Evolutionary conservation across 805 yeast genomes (phyloP), one percentile per base, ranked within the genome.

Genomic region (Spencermartinsiella europaea): DNA sequence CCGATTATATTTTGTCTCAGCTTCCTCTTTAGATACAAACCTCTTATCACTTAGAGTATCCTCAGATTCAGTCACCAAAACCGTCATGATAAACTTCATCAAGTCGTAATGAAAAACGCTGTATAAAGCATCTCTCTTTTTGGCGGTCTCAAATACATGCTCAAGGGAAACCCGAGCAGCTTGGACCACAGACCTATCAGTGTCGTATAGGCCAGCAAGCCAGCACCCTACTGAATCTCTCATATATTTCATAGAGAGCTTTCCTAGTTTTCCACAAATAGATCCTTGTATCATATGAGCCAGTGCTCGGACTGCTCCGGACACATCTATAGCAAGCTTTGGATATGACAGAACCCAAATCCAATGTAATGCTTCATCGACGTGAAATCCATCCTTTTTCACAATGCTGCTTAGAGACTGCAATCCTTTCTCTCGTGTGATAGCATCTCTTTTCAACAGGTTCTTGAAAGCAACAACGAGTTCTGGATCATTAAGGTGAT

Each of bases 371-470:
- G 63, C 16, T 44, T 81, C 85, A 51, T 82, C 81, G n/a, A 70
- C 59, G 25, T 19, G 12, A 4, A 40, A 22, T 4, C 21, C 34
- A 27, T 61, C 48, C 12, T 56, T 3, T 40, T 57, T 60, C 2
- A 76, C 51, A 25, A 65, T 58, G 2, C 62, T 56, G 2, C 71
- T 56, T 25, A 83, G 60, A 36, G 85, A 95, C 4, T 54, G 60
- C 21, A 88, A 68, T 1, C 93, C 88, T 60, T 83, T 85, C 55
- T 87, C 95, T 59, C 81, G 85, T 0, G 98, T 91, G n/a, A 79
- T 81, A 4, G 82, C 75, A 58, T 89, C 95, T 59, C 84, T 78
- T 64, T 89, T 90, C 61, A 83, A 61, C 42, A 90, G 64, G 7
- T 85, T 78, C 60, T 85, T 89, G 70, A 89, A 83, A n/a, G 81